Percentiles rank a stretch among this genome's conserved stretches.
Conservation (phyloP, 108 stramenopile genomes). For the Discostella stelligeroides region DNA sequence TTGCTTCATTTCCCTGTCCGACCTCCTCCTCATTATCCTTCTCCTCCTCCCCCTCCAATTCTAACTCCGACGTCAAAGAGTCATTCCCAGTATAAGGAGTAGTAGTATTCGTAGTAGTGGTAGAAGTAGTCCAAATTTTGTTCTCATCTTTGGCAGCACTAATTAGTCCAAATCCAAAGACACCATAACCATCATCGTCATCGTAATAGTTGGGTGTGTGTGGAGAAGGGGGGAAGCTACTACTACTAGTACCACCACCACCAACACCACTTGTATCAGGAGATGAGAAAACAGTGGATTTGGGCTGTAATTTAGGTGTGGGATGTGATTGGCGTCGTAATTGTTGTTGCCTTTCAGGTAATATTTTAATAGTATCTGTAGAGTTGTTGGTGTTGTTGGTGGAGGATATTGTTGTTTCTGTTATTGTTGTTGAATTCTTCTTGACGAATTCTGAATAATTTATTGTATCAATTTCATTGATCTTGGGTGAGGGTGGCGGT, state of each 20-base stretch:
- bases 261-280: not conserved
- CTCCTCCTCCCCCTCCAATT: no score
- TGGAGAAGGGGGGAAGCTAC: no score
- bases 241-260: no score
- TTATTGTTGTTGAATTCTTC: not conserved
- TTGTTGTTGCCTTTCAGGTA: not conserved
- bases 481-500: no score
- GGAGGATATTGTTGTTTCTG: no score
- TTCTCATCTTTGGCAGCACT: not conserved
- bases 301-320: slow-evolving; percentile 22
- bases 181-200: slow-evolving; percentile 22
- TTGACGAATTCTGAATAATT: not conserved
- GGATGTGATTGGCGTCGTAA: not conserved
- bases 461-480: not conserved
- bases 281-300: slow-evolving; percentile 8
- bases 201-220: not conserved
- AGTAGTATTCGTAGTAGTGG: no score
- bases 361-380: no score
- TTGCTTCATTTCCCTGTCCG: no score
- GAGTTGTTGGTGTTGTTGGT: no score
- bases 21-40: no score
- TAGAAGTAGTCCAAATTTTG: not conserved
- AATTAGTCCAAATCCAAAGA: slow-evolving; percentile 26
- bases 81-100: not conserved
- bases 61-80: no score